phyloP scores from a whole-genome alignment of 2,329 filamentous ascomycete species.

The Sordariomycetes sp. region DNA sequence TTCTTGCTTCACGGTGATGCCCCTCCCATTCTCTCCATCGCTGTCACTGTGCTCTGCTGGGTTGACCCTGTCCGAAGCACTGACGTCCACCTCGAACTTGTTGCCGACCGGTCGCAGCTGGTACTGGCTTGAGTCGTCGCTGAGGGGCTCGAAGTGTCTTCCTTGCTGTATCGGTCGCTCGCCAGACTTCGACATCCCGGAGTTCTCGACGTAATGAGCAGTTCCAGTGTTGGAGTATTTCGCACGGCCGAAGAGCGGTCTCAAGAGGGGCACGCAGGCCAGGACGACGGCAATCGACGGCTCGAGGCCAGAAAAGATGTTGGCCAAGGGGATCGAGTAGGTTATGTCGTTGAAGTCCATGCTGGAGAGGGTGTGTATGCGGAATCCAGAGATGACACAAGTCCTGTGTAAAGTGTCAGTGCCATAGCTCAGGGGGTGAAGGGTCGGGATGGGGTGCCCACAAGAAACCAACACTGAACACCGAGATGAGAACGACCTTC shows the following conservation, averaged over 20 bases:
- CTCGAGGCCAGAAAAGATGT: conserved; percentile 26
- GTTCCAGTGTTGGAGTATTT: conserved; percentile 4
- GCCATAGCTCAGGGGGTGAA: too few species aligned
- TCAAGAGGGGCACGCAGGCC: conserved; percentile 29
- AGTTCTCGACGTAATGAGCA: neutral
- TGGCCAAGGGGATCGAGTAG: conserved; percentile 17
- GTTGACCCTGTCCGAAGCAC: too few species aligned
- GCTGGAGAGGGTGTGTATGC: conserved; percentile 12
- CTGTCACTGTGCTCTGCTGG: too few species aligned
- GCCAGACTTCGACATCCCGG: too few species aligned
- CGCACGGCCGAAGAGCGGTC: conserved; percentile 22
- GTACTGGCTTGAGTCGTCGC: too few species aligned
- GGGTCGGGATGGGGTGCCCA: conserved; percentile 11
- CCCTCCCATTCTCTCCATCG: too few species aligned
- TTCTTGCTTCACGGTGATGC: too few species aligned
- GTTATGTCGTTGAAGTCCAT: conserved; percentile 6
- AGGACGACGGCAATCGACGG: conserved; percentile 26
- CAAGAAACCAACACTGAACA: conserved; percentile 23
- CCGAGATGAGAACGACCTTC: conserved; percentile 17
- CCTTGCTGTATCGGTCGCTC: too few species aligned
- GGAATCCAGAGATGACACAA: conserved; percentile 22
- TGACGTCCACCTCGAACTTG: too few species aligned
- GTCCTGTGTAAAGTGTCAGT: conserved; percentile 12
- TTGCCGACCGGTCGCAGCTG: too few species aligned
- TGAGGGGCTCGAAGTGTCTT: too few species aligned